These are phyloP conservation scores for Paraconiothyrium sp. DNA, from an alignment of 2,329 filamentous ascomycete species.

Conservation along the genomic window DNA sequence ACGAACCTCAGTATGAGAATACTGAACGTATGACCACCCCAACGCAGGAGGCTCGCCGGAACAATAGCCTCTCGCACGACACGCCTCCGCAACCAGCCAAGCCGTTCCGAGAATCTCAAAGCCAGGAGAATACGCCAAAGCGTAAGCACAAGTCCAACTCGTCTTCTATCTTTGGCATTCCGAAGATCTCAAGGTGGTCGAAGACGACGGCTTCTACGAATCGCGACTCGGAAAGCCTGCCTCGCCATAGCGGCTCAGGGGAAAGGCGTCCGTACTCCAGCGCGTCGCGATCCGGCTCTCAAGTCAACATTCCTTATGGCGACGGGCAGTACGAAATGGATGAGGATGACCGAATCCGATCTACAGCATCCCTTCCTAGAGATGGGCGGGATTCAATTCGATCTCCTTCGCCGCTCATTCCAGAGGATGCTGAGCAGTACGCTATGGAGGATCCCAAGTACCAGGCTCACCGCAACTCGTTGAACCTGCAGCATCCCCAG, in stretches of 20 bases:
- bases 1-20: conserved; percentile 67
- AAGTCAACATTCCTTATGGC: conserved; percentile 70
- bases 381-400: conserved; percentile 40
- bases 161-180: conserved; percentile 76
- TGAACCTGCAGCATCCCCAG: conserved; percentile 83
- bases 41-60: conserved; percentile 60
- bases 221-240: conserved; percentile 71
- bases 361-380: conserved; percentile 47
- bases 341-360: conserved; percentile 64
- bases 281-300: conserved; percentile 81
- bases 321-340: conserved; percentile 70
- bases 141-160: conserved; percentile 90
- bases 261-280: conserved; percentile 70
- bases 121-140: conserved; percentile 81
- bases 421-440: conserved; percentile 58
- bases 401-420: conserved; percentile 61
- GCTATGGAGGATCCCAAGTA: conserved; percentile 75
- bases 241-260: conserved; percentile 66
- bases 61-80: conserved; percentile 45
- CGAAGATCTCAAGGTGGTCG: conserved; percentile 96
- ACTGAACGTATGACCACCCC: conserved; percentile 71
- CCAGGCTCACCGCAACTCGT: conserved; percentile 80
- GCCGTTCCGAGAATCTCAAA: conserved; percentile 59
- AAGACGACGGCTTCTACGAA: conserved; percentile 93
- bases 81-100: conserved; percentile 64